Evolutionary conservation across 1,284 basidiomycete species (phyloP), one percentile per base, ranked within the genome.

Genomic region (Cryptococcus neoformans): DNA sequence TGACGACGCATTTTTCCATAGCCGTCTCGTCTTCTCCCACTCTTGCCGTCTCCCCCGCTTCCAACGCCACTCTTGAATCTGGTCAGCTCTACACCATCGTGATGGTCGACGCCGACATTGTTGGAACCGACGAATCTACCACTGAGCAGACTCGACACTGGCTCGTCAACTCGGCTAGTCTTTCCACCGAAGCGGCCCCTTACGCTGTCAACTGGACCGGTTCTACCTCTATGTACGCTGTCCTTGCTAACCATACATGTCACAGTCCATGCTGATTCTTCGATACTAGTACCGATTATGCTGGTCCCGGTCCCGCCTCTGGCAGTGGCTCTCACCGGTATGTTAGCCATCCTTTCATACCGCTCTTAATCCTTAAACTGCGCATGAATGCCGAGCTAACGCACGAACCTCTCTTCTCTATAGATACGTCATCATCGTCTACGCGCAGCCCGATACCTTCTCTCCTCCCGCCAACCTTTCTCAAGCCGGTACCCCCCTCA

Each of bases 41-140:
- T 3, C 53, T 73, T 9, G 28, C 59, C 38, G 65, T 72, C 34
- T 35, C 56, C 17, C 63, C 67, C 34, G 60, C 55, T 6, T 51
- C 55, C 16, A 67, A 66, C 47, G 65, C 62, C 8, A 56, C 65
- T 16, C 52, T 66, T 52, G 57, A 60, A 14, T 48, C 42, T 35
- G 53, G 64, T 57, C 7, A 1, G 28, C 35, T 49, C 41, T 51
- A 16, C 36, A 68, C 69, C 38, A 66, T 90, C 49, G 78, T 82
- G 35, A 87, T 90, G 85, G 82, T 84, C 40, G 88, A 90, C 66
- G 86, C 86, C 14, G 84, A 83, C 59, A 67, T 81, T 37, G 83
- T 85, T 44, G 87, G 87, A 45, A 74, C 80, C 49, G 80, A 86
- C 62, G 77, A 83, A 56, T 72, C 78, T 44, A 60, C 53, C 53